Evolutionary conservation across 768 basidiomycete genomes (phyloP).

Genomic region (Cystofilobasidium capitatum): DNA sequence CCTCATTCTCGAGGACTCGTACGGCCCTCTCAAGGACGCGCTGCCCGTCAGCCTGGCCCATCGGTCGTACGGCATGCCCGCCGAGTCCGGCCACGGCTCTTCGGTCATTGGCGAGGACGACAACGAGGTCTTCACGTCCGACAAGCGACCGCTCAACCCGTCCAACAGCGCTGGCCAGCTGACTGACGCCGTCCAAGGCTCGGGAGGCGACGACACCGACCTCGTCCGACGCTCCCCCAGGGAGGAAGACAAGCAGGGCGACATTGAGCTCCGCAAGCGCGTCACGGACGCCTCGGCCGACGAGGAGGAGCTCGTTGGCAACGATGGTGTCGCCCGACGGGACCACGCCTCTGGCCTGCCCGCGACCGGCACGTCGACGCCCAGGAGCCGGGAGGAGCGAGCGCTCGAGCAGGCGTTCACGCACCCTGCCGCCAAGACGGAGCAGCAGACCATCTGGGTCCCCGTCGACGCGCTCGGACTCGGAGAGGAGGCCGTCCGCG

Average conservation of each 20-base stretch:
- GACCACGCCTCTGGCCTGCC: background rate
- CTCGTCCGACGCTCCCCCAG: background rate
- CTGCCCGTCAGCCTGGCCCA: slow-evolving; percentile 73
- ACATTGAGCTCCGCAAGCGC: slow-evolving; percentile 5
- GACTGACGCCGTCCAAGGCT: slow-evolving; percentile 4
- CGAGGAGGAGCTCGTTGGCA: background rate
- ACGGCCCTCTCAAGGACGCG: slow-evolving; percentile 60
- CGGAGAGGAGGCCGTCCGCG: slow-evolving; percentile 52
- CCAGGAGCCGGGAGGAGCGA: slow-evolving; percentile 29
- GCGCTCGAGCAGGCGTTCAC: slow-evolving; percentile 50
- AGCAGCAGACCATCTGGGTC: slow-evolving; percentile 74
- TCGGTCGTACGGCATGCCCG: slow-evolving; percentile 47
- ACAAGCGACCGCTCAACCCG: slow-evolving; percentile 20
- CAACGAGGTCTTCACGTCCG: background rate
- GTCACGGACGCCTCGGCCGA: background rate
- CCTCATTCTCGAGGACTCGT: slow-evolving; percentile 63
- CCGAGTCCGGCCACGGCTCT: slow-evolving; percentile 32
- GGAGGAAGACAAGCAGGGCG: background rate
- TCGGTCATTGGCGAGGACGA: slow-evolving; percentile 33
- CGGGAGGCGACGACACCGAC: slow-evolving; percentile 4
- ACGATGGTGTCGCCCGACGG: background rate
- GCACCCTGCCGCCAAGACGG: slow-evolving; percentile 63
- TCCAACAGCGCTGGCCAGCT: background rate
- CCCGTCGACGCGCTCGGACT: slow-evolving; percentile 63
- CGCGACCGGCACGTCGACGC: background rate